These are phyloP conservation scores for Ceratobasidium theobromae DNA, from an alignment of 1,284 basidiomycete species.

Conservation along the genomic window DNA sequence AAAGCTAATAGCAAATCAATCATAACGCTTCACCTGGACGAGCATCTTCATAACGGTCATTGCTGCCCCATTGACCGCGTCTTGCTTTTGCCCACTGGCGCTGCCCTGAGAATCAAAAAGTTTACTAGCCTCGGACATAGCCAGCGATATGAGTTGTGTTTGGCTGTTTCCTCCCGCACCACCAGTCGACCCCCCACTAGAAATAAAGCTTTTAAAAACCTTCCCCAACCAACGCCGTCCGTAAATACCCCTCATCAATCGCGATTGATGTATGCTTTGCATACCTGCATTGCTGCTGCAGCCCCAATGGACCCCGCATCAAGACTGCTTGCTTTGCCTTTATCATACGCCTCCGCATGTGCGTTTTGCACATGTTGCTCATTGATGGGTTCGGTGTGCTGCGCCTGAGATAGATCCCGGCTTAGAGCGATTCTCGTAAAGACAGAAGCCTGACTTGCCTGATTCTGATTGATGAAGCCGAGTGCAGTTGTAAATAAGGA, in stretches of 20 bases:
- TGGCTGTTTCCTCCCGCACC: constrained; percentile 40
- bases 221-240: constrained; percentile 40
- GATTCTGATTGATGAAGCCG: constrained; percentile 53
- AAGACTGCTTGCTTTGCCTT: constrained; percentile 54
- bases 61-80: constrained; percentile 77
- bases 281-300: constrained; percentile 74
- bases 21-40: constrained; percentile 48
- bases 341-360: constrained; percentile 55
- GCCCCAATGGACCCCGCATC: constrained; percentile 64
- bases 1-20: neutral
- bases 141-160: constrained; percentile 71
- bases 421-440: neutral
- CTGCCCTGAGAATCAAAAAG: constrained; percentile 68
- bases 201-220: constrained; percentile 66
- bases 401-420: neutral
- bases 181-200: constrained; percentile 42
- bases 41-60: constrained; percentile 82
- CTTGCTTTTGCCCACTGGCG: constrained; percentile 69
- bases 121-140: constrained; percentile 77
- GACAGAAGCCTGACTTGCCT: constrained; percentile 44
- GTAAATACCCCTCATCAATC: neutral
- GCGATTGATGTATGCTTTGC: constrained; percentile 23
- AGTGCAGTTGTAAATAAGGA: constrained; percentile 57
- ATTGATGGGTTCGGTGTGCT: constrained; percentile 53
- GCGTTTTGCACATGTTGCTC: constrained; percentile 62